Evolutionary conservation across 208 protist species (phyloP).

Genomic region (Angomonas deanei): DNA sequence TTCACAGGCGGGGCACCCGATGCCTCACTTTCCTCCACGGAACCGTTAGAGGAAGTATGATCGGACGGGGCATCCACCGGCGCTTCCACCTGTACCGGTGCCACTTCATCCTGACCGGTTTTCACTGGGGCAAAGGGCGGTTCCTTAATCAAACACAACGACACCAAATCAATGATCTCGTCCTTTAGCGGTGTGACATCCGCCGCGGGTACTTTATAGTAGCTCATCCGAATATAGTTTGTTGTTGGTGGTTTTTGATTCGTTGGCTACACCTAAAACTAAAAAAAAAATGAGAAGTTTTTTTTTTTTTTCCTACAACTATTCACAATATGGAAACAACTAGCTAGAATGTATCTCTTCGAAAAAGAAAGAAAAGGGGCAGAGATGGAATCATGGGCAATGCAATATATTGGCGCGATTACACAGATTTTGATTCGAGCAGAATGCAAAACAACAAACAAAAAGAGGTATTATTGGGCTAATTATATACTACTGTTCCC

Average conservation of each 20-base stretch:
- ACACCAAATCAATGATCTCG: conserved; percentile 74
- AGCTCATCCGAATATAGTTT: conserved; percentile 17
- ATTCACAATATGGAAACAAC: too few relatives aligned
- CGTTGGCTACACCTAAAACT: background rate
- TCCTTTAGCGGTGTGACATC: conserved; percentile 57
- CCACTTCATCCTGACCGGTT: too few relatives aligned
- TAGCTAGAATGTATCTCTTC: too few relatives aligned
- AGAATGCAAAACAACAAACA: too few relatives aligned
- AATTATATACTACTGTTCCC: too few relatives aligned
- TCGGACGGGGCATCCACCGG: too few relatives aligned
- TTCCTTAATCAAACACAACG: conserved; percentile 76
- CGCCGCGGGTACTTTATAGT: conserved; percentile 8
- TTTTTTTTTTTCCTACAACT: conserved; percentile 11
- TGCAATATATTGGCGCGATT: background rate
- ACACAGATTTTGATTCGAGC: background rate
- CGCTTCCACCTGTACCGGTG: too few relatives aligned
- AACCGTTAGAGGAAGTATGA: too few relatives aligned
- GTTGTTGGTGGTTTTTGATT: too few relatives aligned
- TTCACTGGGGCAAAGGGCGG: too few relatives aligned
- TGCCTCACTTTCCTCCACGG: background rate
- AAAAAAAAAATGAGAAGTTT: conserved; percentile 3
- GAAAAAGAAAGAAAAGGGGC: background rate
- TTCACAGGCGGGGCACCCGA: background rate
- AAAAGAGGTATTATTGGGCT: too few relatives aligned
- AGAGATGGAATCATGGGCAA: background rate